A percentile compares a stretch with the other conserved stretches of the same genome.
These are phyloP conservation scores for Umbilicus rupestris DNA, from an alignment of 164 flowering plant species.

Conservation along the genomic window DNA sequence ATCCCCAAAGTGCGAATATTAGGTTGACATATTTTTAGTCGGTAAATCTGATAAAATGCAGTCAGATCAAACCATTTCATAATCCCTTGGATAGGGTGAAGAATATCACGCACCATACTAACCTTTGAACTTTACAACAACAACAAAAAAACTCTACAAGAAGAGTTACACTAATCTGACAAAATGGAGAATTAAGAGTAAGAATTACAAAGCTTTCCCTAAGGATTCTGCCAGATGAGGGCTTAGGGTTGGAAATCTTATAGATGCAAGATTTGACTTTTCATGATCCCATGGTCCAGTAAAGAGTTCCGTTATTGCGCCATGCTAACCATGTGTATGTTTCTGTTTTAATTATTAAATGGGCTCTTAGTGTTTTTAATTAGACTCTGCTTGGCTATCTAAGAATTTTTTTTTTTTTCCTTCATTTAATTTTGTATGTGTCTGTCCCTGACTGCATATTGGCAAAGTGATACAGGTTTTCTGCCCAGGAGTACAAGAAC, in stretches of 20 bases:
- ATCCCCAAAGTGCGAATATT: not conserved
- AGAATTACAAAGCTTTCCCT: no score
- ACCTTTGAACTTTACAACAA: no score
- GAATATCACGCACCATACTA: not conserved
- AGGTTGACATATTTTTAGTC: not conserved
- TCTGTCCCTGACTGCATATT: constrained; percentile 17
- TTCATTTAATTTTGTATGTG: not conserved
- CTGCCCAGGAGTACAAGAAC: constrained; percentile 63
- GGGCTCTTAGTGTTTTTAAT: not conserved
- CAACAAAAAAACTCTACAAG: no score
- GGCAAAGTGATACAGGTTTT: constrained; percentile 67
- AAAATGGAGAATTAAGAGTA: no score
- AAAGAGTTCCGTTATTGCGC: not conserved
- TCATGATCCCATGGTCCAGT: not conserved
- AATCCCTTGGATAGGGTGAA: not conserved
- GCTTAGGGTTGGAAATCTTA: no score
- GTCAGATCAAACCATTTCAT: not conserved
- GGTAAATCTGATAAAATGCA: no score
- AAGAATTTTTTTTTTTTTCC: no score
- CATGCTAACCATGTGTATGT: not conserved
- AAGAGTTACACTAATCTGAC: no score
- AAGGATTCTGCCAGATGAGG: no score
- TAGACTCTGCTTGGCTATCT: not conserved
- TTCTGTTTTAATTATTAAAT: not conserved
- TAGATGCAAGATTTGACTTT: not conserved